Evolutionary conservation across 179 eudicot species (phyloP).

Genomic region (Carnegiea gigantea): DNA sequence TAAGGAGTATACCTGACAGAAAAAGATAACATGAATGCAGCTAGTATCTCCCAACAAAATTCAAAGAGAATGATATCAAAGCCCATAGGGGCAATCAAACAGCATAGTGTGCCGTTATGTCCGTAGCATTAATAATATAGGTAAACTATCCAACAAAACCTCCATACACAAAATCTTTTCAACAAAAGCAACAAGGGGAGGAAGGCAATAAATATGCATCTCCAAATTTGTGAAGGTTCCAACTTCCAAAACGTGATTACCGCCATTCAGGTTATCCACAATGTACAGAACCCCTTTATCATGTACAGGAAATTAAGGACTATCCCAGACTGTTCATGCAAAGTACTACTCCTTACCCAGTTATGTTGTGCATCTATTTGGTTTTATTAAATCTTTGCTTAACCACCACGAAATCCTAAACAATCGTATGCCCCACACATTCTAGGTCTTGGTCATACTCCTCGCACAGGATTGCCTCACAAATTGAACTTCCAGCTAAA

Average conservation of each 20-base stretch:
- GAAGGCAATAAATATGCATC: no score
- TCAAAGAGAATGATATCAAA: background rate
- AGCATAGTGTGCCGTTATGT: background rate
- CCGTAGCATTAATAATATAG: background rate
- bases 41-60: background rate
- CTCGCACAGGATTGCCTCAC: no score
- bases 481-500: no score
- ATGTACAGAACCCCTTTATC: background rate
- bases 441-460: no score
- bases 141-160: background rate
- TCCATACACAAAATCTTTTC: background rate
- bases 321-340: background rate
- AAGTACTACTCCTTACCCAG: no score
- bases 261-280: background rate
- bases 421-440: no score
- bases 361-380: no score
- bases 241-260: background rate
- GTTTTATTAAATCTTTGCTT: no score
- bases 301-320: background rate
- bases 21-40: conserved; percentile 17
- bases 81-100: background rate
- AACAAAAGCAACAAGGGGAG: no score
- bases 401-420: no score
- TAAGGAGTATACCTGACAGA: conserved; percentile 86
- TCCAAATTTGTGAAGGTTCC: no score